Evolutionary conservation across 495 filamentous ascomycete genomes (phyloP).

Genomic region (Saxispiralis lemnorum): DNA sequence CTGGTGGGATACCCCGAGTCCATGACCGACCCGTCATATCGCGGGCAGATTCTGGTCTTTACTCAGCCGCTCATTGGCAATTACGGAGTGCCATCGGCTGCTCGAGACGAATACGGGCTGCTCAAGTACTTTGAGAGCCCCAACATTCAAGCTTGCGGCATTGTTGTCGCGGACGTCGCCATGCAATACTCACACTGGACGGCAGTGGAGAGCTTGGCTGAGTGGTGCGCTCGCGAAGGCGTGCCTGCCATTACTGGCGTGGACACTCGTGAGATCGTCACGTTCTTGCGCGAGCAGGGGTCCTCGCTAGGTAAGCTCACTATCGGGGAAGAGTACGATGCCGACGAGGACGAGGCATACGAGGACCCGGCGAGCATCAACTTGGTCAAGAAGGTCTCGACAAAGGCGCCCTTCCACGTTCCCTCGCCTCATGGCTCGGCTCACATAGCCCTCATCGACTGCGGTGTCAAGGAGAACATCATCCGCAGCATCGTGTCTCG

Average conservation of each 20-base stretch:
- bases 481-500: slow-evolving; percentile 78
- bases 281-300: slow-evolving; percentile 83
- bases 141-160: slow-evolving; percentile 84
- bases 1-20: slow-evolving; percentile 94
- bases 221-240: slow-evolving; percentile 92
- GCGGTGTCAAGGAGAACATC: slow-evolving; percentile 99
- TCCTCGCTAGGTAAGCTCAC: slow-evolving; percentile 89
- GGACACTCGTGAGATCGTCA: slow-evolving; percentile 92
- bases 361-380: slow-evolving; percentile 92
- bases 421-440: slow-evolving; percentile 57
- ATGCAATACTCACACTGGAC: slow-evolving; percentile 96
- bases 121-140: slow-evolving; percentile 91
- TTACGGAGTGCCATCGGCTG: slow-evolving; percentile 76
- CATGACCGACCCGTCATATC: slow-evolving; percentile 96
- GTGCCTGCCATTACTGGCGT: slow-evolving; percentile 93
- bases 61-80: slow-evolving; percentile 98
- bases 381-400: slow-evolving; percentile 84
- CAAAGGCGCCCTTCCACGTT: slow-evolving; percentile 93
- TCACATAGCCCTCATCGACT: slow-evolving; percentile 91
- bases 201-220: slow-evolving; percentile 75
- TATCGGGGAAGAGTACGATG: slow-evolving; percentile 94
- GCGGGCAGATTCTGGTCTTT: slow-evolving; percentile 95
- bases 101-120: slow-evolving; percentile 59
- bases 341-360: slow-evolving; percentile 92
- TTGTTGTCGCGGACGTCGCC: slow-evolving; percentile 90